These are phyloP conservation scores for Viola pubescens DNA, from an alignment of 441 rosid genomes.

Conservation along the genomic window DNA sequence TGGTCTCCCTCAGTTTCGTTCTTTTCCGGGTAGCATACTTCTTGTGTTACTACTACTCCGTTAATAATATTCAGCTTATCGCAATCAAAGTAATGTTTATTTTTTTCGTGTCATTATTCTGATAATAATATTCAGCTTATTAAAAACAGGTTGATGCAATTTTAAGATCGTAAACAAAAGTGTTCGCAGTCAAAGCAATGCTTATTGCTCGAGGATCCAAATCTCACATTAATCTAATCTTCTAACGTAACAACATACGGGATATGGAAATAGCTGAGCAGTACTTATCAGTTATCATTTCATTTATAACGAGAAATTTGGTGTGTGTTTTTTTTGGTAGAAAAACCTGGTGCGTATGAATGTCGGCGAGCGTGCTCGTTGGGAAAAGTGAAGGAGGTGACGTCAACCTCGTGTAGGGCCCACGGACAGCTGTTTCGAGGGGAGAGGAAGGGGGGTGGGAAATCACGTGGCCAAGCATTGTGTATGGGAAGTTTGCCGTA, in stretches of 20 bases:
- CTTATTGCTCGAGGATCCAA: no score
- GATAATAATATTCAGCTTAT: no score
- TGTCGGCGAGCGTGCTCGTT: slow-evolving; percentile 17
- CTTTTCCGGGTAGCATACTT: neutral
- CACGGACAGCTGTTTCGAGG: slow-evolving; percentile 1
- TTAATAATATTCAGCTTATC: no score
- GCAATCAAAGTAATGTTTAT: no score
- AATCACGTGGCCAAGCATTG: slow-evolving; percentile 11
- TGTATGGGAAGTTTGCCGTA: neutral
- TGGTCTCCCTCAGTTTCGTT: neutral
- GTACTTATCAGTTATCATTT: neutral
- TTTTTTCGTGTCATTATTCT: no score
- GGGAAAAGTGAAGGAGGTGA: slow-evolving; percentile 11
- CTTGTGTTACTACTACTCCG: no score
- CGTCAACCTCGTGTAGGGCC: slow-evolving; percentile 12
- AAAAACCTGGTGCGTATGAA: no score
- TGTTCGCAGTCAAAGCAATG: no score
- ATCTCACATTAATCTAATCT: no score
- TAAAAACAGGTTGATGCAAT: no score
- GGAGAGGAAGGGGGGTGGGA: neutral
- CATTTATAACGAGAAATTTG: neutral
- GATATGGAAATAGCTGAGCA: neutral
- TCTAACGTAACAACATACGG: neutral
- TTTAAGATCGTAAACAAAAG: no score
- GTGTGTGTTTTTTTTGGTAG: neutral